Conservation (phyloP, 2,329 filamentous ascomycete genomes). For the Ceratocystis ficicola region DNA sequence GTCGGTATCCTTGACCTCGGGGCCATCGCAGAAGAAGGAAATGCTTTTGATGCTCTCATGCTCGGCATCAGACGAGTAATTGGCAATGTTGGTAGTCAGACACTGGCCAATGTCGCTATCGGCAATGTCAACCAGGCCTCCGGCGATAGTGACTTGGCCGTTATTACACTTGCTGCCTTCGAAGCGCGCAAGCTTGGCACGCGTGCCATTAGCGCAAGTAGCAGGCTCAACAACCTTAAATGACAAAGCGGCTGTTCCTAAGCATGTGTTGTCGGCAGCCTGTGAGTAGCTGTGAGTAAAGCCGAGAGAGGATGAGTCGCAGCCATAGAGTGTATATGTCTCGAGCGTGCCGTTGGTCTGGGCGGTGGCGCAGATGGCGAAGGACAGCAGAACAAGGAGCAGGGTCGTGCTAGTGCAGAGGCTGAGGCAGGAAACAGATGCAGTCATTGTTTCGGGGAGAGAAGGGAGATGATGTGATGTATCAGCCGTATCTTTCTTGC, state of each 20-base stretch:
- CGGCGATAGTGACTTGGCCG: constrained; percentile 21
- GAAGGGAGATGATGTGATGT: not conserved
- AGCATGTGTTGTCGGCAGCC: constrained; percentile 22
- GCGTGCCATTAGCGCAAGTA: constrained; percentile 23
- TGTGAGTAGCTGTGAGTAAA: constrained; percentile 16
- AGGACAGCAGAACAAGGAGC: not conserved
- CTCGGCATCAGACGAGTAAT: constrained; percentile 18
- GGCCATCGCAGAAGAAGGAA: constrained; percentile 22
- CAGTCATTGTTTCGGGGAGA: not conserved
- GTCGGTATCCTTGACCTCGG: constrained; percentile 13
- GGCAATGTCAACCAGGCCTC: constrained; percentile 21
- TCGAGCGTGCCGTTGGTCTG: constrained; percentile 21
- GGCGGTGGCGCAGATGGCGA: not conserved
- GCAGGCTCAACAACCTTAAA: constrained; percentile 22
- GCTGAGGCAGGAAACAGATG: not conserved
- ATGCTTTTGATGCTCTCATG: constrained; percentile 19
- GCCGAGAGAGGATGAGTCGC: constrained; percentile 17
- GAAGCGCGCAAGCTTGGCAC: constrained; percentile 23
- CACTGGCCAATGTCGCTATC: constrained; percentile 21
- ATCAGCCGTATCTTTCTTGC: not conserved
- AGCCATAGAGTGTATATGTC: constrained; percentile 21
- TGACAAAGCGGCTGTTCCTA: constrained; percentile 20
- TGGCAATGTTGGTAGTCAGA: constrained; percentile 12
- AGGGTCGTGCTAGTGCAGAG: not conserved
- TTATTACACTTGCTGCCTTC: constrained; percentile 22